A percentile compares a stretch with the other conserved stretches of the same genome.
Evolutionary conservation across 2,329 filamentous ascomycete genomes (phyloP).

Genomic region (Ilyonectria destructans): DNA sequence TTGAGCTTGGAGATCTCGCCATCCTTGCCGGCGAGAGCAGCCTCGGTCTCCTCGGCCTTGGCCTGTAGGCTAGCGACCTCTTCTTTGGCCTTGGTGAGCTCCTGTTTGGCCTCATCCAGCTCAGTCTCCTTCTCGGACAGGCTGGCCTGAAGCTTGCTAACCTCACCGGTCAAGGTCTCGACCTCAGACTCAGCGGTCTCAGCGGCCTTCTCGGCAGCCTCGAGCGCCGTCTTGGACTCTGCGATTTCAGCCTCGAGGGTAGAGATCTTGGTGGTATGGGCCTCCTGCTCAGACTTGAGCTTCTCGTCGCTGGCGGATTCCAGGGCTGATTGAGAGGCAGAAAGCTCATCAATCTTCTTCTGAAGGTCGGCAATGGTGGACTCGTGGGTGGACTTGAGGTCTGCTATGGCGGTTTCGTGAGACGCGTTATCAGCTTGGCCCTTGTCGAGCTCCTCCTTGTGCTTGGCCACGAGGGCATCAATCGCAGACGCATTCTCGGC

Average conservation of each 20-base stretch:
- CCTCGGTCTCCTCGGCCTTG: constrained; percentile 64
- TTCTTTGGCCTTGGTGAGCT: constrained; percentile 60
- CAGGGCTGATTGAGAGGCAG: constrained; percentile 62
- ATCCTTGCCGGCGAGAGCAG: constrained; percentile 65
- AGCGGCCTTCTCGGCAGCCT: constrained; percentile 64
- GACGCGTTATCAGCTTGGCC: constrained; percentile 62
- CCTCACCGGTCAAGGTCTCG: constrained; percentile 59
- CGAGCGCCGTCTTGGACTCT: constrained; percentile 65
- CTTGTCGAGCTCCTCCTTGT: constrained; percentile 66
- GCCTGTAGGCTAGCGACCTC: constrained; percentile 65
- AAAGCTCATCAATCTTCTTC: constrained; percentile 69
- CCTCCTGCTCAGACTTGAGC: constrained; percentile 62
- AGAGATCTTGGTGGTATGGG: constrained; percentile 63
- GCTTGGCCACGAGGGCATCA: constrained; percentile 67
- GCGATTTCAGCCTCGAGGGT: constrained; percentile 68
- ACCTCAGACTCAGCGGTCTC: constrained; percentile 61
- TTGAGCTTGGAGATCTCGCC: constrained; percentile 67
- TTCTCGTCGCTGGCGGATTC: constrained; percentile 64
- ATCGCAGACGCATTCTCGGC: constrained; percentile 67
- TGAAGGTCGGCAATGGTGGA: constrained; percentile 65
- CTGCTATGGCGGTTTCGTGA: constrained; percentile 66
- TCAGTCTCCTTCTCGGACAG: constrained; percentile 63
- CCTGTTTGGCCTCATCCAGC: constrained; percentile 62
- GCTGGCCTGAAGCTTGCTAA: constrained; percentile 58
- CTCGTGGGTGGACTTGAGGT: constrained; percentile 68